Percentiles rank a stretch among this genome's conserved stretches.
Conservation (phyloP, 768 basidiomycete species). For the Suillus americanus region DNA sequence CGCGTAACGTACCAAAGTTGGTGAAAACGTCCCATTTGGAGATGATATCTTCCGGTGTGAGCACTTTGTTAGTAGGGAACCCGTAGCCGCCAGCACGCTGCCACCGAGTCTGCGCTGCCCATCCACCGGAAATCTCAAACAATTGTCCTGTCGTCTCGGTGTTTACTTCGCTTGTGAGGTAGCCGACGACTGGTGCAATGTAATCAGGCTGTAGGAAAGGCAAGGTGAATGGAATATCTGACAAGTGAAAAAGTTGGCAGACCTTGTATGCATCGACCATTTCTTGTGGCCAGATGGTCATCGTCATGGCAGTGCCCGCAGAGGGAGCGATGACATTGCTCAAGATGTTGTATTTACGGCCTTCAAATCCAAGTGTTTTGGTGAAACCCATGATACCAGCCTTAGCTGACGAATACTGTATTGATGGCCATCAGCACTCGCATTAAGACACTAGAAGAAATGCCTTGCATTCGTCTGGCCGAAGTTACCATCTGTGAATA, state of each 20-base stretch:
- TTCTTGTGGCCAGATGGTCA: conserved; percentile 80
- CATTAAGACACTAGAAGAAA: not conserved
- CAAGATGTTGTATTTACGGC: conserved; percentile 86
- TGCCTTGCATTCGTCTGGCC: conserved; percentile 82
- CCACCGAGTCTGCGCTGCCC: conserved; percentile 93
- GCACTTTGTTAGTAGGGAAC: conserved; percentile 75
- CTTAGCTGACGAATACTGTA: conserved; percentile 88
- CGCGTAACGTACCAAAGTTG: conserved; percentile 62
- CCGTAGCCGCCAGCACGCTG: conserved; percentile 84
- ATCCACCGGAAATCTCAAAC: conserved; percentile 89
- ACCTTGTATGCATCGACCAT: conserved; percentile 91
- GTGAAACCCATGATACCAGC: conserved; percentile 89
- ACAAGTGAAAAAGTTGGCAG: conserved; percentile 3
- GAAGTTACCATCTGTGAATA: conserved; percentile 81
- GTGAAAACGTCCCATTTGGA: conserved; percentile 84
- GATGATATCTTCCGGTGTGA: conserved; percentile 79
- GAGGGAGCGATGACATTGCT: conserved; percentile 87
- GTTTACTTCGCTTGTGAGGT: conserved; percentile 82
- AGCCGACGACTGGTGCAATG: conserved; percentile 91
- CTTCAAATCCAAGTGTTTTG: conserved; percentile 88
- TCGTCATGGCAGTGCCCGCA: conserved; percentile 91
- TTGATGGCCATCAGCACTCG: conserved; percentile 2
- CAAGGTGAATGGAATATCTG: not conserved
- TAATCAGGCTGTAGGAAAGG: conserved; percentile 67
- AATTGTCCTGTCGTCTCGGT: conserved; percentile 67